Evolutionary conservation across 1,284 basidiomycete genomes (phyloP).

Genomic region (Fomes fomentarius): DNA sequence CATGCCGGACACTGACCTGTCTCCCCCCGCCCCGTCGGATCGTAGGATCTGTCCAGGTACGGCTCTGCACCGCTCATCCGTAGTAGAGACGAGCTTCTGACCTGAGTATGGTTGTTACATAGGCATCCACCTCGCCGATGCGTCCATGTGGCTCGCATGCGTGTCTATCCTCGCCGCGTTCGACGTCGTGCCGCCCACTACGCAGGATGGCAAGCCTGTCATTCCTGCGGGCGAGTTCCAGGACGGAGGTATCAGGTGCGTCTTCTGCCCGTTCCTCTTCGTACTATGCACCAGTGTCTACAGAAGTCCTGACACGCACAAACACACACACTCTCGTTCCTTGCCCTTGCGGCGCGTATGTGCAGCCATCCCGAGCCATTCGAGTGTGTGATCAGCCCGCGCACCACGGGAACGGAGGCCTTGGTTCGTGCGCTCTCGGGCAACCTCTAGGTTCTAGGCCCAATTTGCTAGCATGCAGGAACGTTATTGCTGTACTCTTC

Average conservation of each 20-base stretch:
- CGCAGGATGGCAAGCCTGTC: constrained; percentile 1
- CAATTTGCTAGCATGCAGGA: neutral
- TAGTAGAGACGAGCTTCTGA: neutral
- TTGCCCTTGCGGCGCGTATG: neutral
- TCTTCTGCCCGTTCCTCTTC: no score
- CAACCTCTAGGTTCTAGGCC: no score
- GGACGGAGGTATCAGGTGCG: constrained; percentile 2
- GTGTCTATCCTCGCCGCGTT: neutral
- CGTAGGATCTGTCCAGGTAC: neutral
- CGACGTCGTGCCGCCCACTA: neutral
- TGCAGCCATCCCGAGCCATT: neutral
- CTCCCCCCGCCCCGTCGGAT: neutral
- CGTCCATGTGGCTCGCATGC: constrained; percentile 1
- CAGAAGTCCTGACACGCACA: no score
- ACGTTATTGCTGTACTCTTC: neutral
- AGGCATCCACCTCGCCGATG: neutral
- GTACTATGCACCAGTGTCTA: no score
- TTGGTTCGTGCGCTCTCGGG: neutral
- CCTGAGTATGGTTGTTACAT: no score
- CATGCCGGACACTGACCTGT: neutral
- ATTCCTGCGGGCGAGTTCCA: neutral
- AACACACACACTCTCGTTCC: neutral
- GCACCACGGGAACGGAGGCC: neutral
- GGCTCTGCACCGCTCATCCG: neutral
- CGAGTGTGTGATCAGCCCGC: constrained; percentile 1